Evolutionary conservation across 2,329 filamentous ascomycete genomes (phyloP).

Genomic region (Fusarium annulatum): DNA sequence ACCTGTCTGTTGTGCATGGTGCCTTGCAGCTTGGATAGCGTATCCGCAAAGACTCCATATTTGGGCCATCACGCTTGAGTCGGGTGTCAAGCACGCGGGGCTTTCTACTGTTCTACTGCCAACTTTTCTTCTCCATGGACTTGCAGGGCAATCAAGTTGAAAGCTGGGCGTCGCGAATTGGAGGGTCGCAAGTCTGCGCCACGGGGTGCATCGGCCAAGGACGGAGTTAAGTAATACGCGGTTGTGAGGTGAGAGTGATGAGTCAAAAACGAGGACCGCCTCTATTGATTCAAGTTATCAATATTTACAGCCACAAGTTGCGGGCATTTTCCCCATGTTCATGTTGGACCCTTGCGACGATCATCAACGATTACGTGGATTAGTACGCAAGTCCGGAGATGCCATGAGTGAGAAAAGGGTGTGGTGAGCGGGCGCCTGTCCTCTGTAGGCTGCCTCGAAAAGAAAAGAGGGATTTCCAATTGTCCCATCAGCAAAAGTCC

Average conservation of each 20-base stretch:
- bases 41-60: constrained; percentile 28
- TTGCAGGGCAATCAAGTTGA: not conserved
- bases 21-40: constrained; percentile 42
- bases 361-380: constrained; percentile 35
- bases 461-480: constrained; percentile 19
- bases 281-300: constrained; percentile 3
- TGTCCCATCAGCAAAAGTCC: constrained; percentile 11
- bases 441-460: not conserved
- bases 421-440: constrained; percentile 15
- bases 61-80: constrained; percentile 34
- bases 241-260: constrained; percentile 32
- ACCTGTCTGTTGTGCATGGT: constrained; percentile 39
- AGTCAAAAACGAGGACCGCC: constrained; percentile 23
- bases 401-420: constrained; percentile 24
- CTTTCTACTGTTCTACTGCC: constrained; percentile 1
- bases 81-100: constrained; percentile 34
- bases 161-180: constrained; percentile 6
- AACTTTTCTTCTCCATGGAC: constrained; percentile 16
- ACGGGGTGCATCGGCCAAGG: constrained; percentile 28
- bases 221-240: constrained; percentile 19
- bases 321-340: not conserved
- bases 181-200: constrained; percentile 38
- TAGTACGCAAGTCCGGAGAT: constrained; percentile 18
- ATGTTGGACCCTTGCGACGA: constrained; percentile 23
- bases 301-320: not conserved